Conservation (phyloP, 805 yeast genomes). For the Sugiyamaella qingdaonensis region DNA sequence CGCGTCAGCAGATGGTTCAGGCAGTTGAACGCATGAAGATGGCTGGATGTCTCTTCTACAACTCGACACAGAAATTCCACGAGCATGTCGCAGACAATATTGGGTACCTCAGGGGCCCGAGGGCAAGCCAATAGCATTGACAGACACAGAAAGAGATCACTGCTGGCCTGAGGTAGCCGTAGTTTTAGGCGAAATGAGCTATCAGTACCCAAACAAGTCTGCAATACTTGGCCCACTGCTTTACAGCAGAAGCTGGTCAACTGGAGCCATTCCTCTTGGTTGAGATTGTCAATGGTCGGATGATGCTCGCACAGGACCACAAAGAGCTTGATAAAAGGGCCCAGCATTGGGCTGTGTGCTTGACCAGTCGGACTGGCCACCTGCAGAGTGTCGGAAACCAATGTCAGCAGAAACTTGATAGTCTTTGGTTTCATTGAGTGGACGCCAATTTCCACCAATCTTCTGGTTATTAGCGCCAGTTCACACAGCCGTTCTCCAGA, state of each 20-base stretch:
- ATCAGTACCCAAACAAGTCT: not conserved
- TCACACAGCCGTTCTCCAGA: not conserved
- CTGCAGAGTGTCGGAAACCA: slow-evolving; percentile 5
- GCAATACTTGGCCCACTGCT: not conserved
- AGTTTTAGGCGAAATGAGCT: not conserved
- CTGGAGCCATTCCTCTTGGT: slow-evolving; percentile 5
- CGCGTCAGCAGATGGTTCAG: not conserved
- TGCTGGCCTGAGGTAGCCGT: slow-evolving; percentile 9
- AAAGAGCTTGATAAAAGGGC: slow-evolving; percentile 18
- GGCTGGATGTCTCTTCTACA: slow-evolving; percentile 10
- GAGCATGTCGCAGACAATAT: not conserved
- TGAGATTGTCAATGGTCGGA: slow-evolving; percentile 22
- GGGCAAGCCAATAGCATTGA: slow-evolving; percentile 1
- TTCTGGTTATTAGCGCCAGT: not conserved
- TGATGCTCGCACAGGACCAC: slow-evolving; percentile 15
- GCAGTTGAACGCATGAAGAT: slow-evolving; percentile 5
- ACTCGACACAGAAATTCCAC: slow-evolving; percentile 4
- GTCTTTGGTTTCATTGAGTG: slow-evolving; percentile 7
- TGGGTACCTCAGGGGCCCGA: not conserved
- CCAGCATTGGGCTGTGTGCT: slow-evolving; percentile 16
- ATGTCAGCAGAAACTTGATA: not conserved
- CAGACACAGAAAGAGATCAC: slow-evolving; percentile 8
- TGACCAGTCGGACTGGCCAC: not conserved
- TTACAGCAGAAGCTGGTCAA: not conserved
- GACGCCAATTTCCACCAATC: slow-evolving; percentile 1